Base-by-base conservation (phyloP, 2,329 filamentous ascomycete species). In the Coniochaeta hoffmannii region DNA sequence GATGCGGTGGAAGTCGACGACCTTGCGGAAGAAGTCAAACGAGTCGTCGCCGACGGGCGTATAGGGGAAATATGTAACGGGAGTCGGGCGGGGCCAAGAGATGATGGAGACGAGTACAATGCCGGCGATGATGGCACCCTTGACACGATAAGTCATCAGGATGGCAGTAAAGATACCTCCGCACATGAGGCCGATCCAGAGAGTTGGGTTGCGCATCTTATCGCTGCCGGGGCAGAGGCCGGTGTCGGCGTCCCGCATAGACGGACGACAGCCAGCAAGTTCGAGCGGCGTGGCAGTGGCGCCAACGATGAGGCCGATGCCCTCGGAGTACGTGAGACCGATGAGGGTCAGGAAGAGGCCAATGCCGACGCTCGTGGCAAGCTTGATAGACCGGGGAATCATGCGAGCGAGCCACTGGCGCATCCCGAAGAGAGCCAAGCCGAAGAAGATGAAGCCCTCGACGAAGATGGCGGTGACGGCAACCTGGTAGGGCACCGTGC, bases 181-280 rank as follows among this genome's bases (percentile, higher is more conserved):
- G 62, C 87, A 89, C 76, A 95, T 94, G 63, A 95, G 91, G 35
- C 90, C 90, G 53, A 95, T 79, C 90, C 90, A 96, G 81, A 95
- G 83, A 24, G 86, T 83, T 1, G 90, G 88, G 64, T 81, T 89
- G 58, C 89, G 83, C 89, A 96, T 93, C 78, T 91, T 91, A 55
- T 81, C 75, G 15, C 71, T 69, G 52, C 75, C 73, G 0, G 81
- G 80, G 67, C 89, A 94, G 7, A 82, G 64, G 10, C 86, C 87
- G 22, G 71, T 72, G 11, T 61, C 60, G 24, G 65, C 58, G 34
- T 74, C 70, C 12, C 64, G 65, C 30, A 66, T 73, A 28, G 49
- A 51, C 2, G 74, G 68, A 2, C 74, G 69, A 68, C 89, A 93
- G 26, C 90, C 90, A 10, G 87, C 90, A 41, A 95, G 76, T 59